Base-by-base conservation (phyloP, 2,329 filamentous ascomycete species). In the Stenocarpella maydis region DNA sequence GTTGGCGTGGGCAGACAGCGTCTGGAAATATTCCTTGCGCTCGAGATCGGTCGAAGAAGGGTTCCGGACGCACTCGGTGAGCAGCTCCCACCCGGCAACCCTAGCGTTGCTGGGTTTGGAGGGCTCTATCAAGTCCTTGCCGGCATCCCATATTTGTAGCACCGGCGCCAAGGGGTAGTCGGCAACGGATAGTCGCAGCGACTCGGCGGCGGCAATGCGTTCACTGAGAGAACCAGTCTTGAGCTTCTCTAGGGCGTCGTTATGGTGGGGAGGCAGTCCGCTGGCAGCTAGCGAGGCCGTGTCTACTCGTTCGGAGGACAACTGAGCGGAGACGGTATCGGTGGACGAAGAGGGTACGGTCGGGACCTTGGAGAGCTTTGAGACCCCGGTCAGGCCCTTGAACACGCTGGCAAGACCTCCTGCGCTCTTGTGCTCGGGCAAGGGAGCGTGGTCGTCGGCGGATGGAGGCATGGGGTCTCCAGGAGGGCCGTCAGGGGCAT, bases 1-100 rank as follows among this genome's bases (percentile, higher is more conserved):
- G 71, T 86, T 83, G 34, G 85, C 85, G 12, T 84, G 80, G 8
- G 83, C 83, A 15, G 88, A 86, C 41, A 92, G 80, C 0, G 89
- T 88, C 72, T 86, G 83, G 74, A 91, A 92, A 74, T 89, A 91
- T 72, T 90, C 88, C 72, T 86, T 85, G 58, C 90, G 86, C 77
- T 92, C 90, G 37, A 91, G 83, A 72, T 90, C 88, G n/a, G 88
- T 90, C 7, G 88, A 87, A 7, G 86, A 84, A 6, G 83, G 79
- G 75, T 91, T 87, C 74, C 88, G 88, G 68, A 88, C 88, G 74
- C 90, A 92, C 74, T 90, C 88, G 31, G 85, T 87, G 52, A 92
- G 79, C 14, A 92, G 84, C 73, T 88, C 87, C 85, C 90, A 92
- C 21, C 89, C 90, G n/a, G 87, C 86, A 60, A 80, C 79, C 31